Conservation (phyloP, 768 basidiomycete species). For the Termitomyces sp. region DNA sequence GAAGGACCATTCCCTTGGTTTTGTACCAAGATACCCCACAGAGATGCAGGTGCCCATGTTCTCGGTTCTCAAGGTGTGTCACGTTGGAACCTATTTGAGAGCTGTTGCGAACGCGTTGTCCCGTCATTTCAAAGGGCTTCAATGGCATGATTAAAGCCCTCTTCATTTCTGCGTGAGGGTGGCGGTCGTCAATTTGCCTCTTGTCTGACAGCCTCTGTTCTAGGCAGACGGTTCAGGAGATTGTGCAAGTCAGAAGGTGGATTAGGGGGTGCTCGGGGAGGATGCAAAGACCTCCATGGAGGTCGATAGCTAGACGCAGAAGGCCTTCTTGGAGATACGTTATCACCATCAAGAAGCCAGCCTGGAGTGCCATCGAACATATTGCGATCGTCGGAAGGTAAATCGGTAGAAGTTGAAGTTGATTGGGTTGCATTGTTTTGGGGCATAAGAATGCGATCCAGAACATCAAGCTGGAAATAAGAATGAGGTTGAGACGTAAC, state of each 20-base stretch:
- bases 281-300: constrained; percentile 6
- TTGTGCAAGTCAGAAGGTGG: constrained; percentile 21
- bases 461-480: constrained; percentile 1
- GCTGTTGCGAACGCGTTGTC: constrained; percentile 28
- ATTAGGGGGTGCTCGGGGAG: neutral
- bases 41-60: constrained; percentile 2
- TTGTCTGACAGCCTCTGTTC: constrained; percentile 28
- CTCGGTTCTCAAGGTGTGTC: too few relatives aligned
- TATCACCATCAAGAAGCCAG: neutral
- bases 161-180: constrained; percentile 17
- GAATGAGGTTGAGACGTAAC: neutral
- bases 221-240: constrained; percentile 23
- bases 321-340: neutral
- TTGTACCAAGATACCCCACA: constrained; percentile 16
- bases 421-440: neutral
- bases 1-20: constrained; percentile 1
- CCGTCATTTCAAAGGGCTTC: constrained; percentile 33
- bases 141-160: constrained; percentile 29
- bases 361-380: neutral
- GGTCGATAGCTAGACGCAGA: neutral
- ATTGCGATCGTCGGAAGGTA: constrained; percentile 1
- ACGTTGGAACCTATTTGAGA: constrained; percentile 27
- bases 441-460: constrained; percentile 1
- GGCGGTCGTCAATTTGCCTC: constrained; percentile 17
- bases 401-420: neutral